Conservation (phyloP, 2,329 filamentous ascomycete genomes). For the Calonectria pseudoturangicola region DNA sequence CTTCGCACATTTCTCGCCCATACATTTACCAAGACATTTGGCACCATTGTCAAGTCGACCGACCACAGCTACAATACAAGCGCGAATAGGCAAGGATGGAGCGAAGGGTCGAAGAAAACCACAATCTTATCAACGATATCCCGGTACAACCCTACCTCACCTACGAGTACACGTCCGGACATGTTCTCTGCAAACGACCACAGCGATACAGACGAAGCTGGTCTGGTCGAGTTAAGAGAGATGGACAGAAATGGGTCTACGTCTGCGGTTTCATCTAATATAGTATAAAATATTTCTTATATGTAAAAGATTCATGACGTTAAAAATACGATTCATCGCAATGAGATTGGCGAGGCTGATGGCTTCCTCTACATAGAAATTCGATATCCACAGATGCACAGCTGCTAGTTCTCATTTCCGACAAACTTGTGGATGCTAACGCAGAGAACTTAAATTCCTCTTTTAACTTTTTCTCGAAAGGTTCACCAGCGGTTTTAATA, state of each 20-base stretch:
- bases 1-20: conserved; percentile 47
- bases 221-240: not conserved
- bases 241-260: not conserved
- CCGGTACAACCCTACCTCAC: not conserved
- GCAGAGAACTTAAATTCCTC: no score
- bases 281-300: no score
- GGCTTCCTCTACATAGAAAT: no score
- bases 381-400: no score
- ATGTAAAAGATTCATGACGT: no score
- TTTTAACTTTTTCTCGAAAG: no score
- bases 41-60: not conserved
- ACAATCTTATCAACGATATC: not conserved
- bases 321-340: no score
- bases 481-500: no score
- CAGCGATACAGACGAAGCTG: not conserved
- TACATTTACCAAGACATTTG: not conserved
- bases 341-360: no score
- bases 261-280: no score
- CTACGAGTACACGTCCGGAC: not conserved
- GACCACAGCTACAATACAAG: not conserved
- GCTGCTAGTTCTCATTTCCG: no score
- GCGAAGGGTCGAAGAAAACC: not conserved
- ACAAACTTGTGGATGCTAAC: no score
- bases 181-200: not conserved
- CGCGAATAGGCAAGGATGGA: not conserved